These are phyloP conservation scores for Metschnikowia kofuensis DNA, from an alignment of 805 yeast genomes.

Conservation along the genomic window DNA sequence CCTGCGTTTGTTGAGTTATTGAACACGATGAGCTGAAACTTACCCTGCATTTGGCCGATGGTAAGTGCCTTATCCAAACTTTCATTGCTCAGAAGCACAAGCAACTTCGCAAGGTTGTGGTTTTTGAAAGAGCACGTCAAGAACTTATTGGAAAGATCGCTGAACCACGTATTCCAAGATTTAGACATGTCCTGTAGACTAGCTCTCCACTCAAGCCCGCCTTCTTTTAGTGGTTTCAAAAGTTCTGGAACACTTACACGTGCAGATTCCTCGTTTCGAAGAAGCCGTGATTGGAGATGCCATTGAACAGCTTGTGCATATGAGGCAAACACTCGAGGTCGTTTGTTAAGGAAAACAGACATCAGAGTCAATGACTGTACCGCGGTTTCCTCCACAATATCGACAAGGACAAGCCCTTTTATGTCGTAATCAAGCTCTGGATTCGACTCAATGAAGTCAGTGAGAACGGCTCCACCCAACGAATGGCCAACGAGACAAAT, in stretches of 20 bases:
- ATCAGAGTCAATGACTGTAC: slow-evolving; percentile 63
- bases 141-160: slow-evolving; percentile 55
- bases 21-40: slow-evolving; percentile 83
- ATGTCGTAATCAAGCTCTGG: slow-evolving; percentile 28
- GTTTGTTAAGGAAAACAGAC: slow-evolving; percentile 57
- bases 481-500: slow-evolving; percentile 83
- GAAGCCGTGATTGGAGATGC: slow-evolving; percentile 60
- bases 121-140: slow-evolving; percentile 26
- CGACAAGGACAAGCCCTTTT: slow-evolving; percentile 75
- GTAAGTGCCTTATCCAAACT: slow-evolving; percentile 80
- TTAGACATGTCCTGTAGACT: slow-evolving; percentile 58
- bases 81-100: slow-evolving; percentile 86
- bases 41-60: slow-evolving; percentile 98
- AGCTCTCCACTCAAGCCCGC: slow-evolving; percentile 54
- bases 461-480: slow-evolving; percentile 82
- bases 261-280: slow-evolving; percentile 63
- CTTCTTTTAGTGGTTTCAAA: slow-evolving; percentile 25
- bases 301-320: slow-evolving; percentile 69
- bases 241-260: slow-evolving; percentile 73
- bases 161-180: slow-evolving; percentile 86
- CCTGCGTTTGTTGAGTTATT: slow-evolving; percentile 56
- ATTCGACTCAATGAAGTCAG: slow-evolving; percentile 43
- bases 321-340: slow-evolving; percentile 60
- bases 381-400: slow-evolving; percentile 94
- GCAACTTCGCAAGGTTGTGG: slow-evolving; percentile 50